Conservation (phyloP, 2,329 filamentous ascomycete genomes). For the Penicillium sp. region DNA sequence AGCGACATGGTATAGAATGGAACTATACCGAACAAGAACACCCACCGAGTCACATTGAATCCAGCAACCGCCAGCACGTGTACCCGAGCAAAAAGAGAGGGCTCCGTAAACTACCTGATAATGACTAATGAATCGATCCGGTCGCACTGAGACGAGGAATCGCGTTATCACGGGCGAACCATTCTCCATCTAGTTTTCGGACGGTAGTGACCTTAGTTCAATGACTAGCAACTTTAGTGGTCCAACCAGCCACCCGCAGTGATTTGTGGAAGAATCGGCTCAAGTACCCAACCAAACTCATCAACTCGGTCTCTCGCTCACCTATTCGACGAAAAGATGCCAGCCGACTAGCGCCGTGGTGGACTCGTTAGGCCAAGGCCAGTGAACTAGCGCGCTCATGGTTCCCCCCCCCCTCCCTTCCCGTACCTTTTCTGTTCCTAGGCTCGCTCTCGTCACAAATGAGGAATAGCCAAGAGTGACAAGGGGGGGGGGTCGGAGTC, state of each 20-base stretch:
- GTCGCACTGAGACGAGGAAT: not conserved
- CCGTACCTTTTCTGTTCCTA: conserved; percentile 11
- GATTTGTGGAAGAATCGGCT: conserved; percentile 23
- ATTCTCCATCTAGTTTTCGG: not conserved
- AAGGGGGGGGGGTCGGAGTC: not conserved
- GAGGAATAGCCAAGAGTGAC: not conserved
- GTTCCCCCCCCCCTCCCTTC: not conserved
- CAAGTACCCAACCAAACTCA: conserved; percentile 9
- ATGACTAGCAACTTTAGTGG: not conserved
- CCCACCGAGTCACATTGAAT: not conserved
- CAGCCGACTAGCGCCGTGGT: conserved; percentile 16
- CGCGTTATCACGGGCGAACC: not conserved
- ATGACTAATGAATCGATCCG: not conserved
- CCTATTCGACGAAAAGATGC: not conserved
- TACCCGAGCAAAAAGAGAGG: not conserved
- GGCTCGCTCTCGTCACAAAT: not conserved
- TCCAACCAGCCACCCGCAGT: not conserved
- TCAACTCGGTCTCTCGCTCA: not conserved
- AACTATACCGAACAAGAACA: not conserved
- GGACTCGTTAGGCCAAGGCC: conserved; percentile 5
- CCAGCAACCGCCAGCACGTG: not conserved
- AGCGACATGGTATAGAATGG: not conserved
- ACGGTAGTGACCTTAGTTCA: not conserved
- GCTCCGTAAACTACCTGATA: not conserved
- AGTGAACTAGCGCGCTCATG: conserved; percentile 14